A percentile compares a stretch with the other conserved stretches of the same genome.
phyloP scores from a whole-genome alignment of 495 filamentous ascomycete species.

The Pseudomonodictys pantanalensis region DNA sequence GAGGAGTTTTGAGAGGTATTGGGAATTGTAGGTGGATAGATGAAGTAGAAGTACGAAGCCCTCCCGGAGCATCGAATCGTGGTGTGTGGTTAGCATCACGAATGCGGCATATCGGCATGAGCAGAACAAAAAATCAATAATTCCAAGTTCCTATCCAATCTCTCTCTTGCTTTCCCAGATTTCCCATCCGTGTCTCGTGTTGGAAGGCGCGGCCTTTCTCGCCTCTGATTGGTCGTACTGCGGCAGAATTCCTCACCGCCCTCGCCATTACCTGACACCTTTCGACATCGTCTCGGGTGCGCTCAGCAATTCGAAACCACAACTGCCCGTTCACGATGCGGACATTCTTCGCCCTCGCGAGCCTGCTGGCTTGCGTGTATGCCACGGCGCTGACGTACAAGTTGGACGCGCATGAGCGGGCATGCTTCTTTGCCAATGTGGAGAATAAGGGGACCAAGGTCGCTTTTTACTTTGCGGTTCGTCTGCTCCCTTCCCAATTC shows the following conservation, averaged over 20 bases:
- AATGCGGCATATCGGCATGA: no score
- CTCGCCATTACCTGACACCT: no score
- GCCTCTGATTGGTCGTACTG: not conserved
- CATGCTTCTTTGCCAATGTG: constrained; percentile 86
- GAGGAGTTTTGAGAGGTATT: not conserved
- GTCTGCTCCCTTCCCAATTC: constrained; percentile 39
- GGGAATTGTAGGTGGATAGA: no score
- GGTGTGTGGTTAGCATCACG: no score
- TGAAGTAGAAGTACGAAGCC: no score
- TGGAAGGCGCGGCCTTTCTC: not conserved
- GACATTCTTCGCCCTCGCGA: constrained; percentile 28
- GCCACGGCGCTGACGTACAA: constrained; percentile 95
- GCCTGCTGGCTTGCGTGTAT: constrained; percentile 64
- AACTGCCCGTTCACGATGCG: constrained; percentile 31
- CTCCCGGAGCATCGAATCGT: no score
- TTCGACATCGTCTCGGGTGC: no score
- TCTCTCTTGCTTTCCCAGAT: no score
- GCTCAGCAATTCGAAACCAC: not conserved
- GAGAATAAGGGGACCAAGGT: constrained; percentile 78
- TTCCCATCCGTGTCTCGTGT: no score
- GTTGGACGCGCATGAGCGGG: constrained; percentile 82
- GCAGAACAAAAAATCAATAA: no score
- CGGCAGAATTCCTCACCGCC: not conserved
- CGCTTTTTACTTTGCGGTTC: constrained; percentile 97
- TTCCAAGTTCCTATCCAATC: no score